Percentiles rank a stretch among this genome's conserved stretches.
Evolutionary conservation across 139 green algal species (phyloP).

Genomic region (Chlorella sp.): DNA sequence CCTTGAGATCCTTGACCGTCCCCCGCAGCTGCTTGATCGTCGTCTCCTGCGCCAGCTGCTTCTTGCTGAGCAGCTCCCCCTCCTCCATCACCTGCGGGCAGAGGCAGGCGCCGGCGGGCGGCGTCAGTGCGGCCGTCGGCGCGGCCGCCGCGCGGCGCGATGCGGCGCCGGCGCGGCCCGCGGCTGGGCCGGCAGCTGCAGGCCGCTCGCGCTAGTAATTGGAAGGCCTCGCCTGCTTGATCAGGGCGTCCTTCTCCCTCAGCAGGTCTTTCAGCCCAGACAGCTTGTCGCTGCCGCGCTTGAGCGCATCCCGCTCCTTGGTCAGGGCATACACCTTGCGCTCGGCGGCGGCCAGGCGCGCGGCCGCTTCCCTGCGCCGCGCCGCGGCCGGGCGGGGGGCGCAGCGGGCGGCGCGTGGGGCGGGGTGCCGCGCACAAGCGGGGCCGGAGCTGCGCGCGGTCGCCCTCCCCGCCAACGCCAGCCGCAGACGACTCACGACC

Average conservation of each 20-base stretch:
- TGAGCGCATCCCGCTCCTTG: slow-evolving; percentile 92
- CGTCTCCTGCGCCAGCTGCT: slow-evolving; percentile 78
- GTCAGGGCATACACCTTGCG: slow-evolving; percentile 86
- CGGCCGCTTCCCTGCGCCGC: slow-evolving; percentile 61
- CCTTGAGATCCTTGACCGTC: slow-evolving; percentile 54
- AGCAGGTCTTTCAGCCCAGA: slow-evolving; percentile 66
- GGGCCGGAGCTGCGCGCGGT: not conserved
- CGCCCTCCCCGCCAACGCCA: not conserved
- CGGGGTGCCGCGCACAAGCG: too few relatives aligned
- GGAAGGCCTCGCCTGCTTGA: slow-evolving; percentile 67
- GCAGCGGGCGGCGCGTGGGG: not conserved
- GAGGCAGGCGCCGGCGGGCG: too few relatives aligned
- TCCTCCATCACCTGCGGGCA: slow-evolving; percentile 71
- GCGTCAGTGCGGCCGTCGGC: too few relatives aligned
- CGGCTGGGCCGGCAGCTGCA: too few relatives aligned
- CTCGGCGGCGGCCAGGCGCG: slow-evolving; percentile 44
- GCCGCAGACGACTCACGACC: not conserved
- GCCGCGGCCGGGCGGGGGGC: not conserved
- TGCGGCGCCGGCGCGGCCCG: too few relatives aligned
- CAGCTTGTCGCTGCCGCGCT: slow-evolving; percentile 71
- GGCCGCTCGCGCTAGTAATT: too few relatives aligned
- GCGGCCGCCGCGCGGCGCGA: too few relatives aligned
- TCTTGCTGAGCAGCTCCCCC: slow-evolving; percentile 77
- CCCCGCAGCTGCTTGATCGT: slow-evolving; percentile 75
- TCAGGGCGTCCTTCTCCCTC: slow-evolving; percentile 93